Evolutionary conservation across 2,329 filamentous ascomycete genomes (phyloP).

Genomic region (Alternaria sp.): DNA sequence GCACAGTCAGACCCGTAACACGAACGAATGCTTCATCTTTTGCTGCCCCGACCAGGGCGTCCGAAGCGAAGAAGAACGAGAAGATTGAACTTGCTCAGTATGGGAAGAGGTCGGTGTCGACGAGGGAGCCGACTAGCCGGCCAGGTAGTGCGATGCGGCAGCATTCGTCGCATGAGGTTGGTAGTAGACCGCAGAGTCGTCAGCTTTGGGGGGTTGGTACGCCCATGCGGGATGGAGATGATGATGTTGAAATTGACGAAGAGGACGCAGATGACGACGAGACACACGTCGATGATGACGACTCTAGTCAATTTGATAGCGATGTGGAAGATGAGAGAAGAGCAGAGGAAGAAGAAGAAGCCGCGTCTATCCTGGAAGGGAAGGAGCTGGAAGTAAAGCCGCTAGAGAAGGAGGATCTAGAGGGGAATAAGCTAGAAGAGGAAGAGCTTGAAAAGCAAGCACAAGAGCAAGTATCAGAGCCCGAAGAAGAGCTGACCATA

Average conservation of each 20-base stretch:
- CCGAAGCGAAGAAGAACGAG: conserved; percentile 8
- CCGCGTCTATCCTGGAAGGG: background rate
- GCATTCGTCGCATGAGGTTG: background rate
- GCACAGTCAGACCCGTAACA: background rate
- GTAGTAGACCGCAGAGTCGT: background rate
- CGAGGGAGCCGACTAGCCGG: background rate
- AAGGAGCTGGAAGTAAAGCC: background rate
- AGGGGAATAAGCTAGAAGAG: background rate
- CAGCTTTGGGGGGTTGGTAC: background rate
- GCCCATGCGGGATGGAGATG: background rate
- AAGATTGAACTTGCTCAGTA: conserved; percentile 1
- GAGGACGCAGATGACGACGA: too few relatives aligned
- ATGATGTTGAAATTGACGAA: background rate
- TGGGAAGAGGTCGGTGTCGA: background rate
- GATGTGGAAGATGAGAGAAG: background rate
- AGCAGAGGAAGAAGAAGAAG: background rate
- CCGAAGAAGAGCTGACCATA: background rate
- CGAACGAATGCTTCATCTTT: background rate
- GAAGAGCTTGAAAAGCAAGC: background rate
- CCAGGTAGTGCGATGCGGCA: background rate
- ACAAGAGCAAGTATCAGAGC: background rate
- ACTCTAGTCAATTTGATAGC: background rate
- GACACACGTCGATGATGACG: background rate
- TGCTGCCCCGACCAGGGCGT: conserved; percentile 5
- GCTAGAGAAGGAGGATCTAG: background rate